Evolutionary conservation across 1,139 yeast genomes (phyloP), one percentile per base, ranked within the genome.

Genomic region (Schizosaccharomyces versatilis): DNA sequence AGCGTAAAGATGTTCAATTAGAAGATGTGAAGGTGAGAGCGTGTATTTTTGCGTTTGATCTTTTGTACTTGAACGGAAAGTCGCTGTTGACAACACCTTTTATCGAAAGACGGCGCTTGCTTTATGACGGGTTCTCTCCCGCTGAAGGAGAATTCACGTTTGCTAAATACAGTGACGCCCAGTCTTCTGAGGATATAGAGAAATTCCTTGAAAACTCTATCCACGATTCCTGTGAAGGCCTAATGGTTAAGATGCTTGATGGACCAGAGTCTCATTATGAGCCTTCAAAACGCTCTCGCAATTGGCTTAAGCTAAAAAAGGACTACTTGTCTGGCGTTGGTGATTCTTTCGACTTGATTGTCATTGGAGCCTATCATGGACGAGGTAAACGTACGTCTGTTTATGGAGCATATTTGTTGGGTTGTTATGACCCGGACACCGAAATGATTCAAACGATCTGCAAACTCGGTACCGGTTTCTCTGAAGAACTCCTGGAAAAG

Each of bases 381-480:
- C 79, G 79, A 59, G 99, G 99, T 53, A 93, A 90, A 67, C 76
- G 99, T 63, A 86, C 97, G 0, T 95, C 94, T 32, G 75, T 81
- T 57, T 90, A 88, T 66, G 99, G 99, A 54, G 98, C 97, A 2
- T 90, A 85, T 64, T 68, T 90, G 44, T 71, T 93, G 56, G 98
- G 95, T 0, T 80, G 93, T 47, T 88, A 85, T 66, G 88, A 90
- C 64, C 78, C 79, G 54, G 95, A 88, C 59, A 76, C 85, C 0
- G 62, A 60, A 44, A 96, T 86, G 62, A 85, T 78, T 64, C 98
- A 90, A 66, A 84, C 96, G 0, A 82, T 94, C 51, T 90, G 98
- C 69, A 90, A 93, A 66, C 88, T 93, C 56, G 98, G 98, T 51
- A 93, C 99, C 0, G 99, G 99, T 0, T 90, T 90, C 65, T 78